Percentiles rank a stretch among this genome's conserved stretches.
These are phyloP conservation scores for Lasiodiplodia sp. DNA, from an alignment of 2,329 filamentous ascomycete species.

Conservation along the genomic window DNA sequence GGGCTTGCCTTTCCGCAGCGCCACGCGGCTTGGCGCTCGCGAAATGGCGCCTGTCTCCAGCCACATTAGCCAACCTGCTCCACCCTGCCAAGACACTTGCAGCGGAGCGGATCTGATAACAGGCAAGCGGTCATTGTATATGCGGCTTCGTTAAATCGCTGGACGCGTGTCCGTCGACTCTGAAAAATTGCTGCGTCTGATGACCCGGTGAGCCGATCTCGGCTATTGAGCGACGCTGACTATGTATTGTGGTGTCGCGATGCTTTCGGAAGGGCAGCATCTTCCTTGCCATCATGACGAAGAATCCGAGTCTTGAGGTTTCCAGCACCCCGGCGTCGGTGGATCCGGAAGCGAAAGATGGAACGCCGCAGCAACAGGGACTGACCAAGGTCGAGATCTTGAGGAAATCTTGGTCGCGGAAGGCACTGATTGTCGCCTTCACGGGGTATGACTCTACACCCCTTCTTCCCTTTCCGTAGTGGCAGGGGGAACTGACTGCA, in stretches of 20 bases:
- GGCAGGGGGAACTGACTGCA: neutral
- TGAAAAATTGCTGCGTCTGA: neutral
- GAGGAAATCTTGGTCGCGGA: neutral
- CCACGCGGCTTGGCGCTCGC: neutral
- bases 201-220: neutral
- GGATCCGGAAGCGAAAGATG: neutral
- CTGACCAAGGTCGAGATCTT: neutral
- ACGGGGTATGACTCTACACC: neutral
- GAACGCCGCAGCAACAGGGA: neutral
- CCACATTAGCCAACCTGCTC: neutral
- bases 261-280: too few species aligned
- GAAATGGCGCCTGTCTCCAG: neutral
- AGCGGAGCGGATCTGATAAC: slow-evolving; percentile 5
- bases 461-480: neutral
- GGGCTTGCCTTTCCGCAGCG: neutral
- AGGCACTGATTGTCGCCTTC: neutral
- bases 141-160: neutral
- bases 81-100: neutral
- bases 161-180: neutral
- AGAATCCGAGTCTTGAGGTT: neutral
- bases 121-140: neutral
- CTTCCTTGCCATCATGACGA: neutral
- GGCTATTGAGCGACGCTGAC: neutral
- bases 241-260: neutral
- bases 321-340: neutral